Conservation (phyloP, 306 rosid genomes). For the Rosa lucieae region DNA sequence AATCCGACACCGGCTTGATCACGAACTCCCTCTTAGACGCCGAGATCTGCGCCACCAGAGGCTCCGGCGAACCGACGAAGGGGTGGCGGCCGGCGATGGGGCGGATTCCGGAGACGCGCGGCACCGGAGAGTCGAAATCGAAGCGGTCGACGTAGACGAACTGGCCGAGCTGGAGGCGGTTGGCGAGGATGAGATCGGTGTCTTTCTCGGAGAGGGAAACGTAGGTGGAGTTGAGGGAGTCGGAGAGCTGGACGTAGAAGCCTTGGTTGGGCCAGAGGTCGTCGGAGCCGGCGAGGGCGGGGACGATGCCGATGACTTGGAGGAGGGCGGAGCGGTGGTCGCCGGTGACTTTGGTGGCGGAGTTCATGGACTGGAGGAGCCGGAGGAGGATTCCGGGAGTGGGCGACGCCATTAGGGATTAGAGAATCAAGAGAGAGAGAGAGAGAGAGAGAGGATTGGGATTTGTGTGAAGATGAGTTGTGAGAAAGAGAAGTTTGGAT, state of each 20-base stretch:
- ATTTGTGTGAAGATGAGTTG: background rate
- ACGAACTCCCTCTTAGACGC: slow-evolving; percentile 61
- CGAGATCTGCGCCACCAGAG: slow-evolving; percentile 59
- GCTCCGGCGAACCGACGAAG: slow-evolving; percentile 69
- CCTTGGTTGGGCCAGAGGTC: slow-evolving; percentile 91
- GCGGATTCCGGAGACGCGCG: slow-evolving; percentile 63
- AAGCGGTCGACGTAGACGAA: slow-evolving; percentile 82
- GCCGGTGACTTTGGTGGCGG: slow-evolving; percentile 81
- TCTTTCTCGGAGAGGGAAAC: slow-evolving; percentile 78
- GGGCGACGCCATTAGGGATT: slow-evolving; percentile 75
- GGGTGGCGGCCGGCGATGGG: slow-evolving; percentile 82
- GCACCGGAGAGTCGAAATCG: slow-evolving; percentile 70
- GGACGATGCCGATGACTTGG: slow-evolving; percentile 88
- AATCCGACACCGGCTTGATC: slow-evolving; percentile 74
- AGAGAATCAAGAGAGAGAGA: background rate
- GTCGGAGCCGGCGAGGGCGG: slow-evolving; percentile 79
- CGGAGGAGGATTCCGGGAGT: slow-evolving; percentile 80
- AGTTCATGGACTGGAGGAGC: slow-evolving; percentile 81
- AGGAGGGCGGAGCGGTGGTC: slow-evolving; percentile 98
- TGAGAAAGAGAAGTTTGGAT: background rate
- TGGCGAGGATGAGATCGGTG: slow-evolving; percentile 78
- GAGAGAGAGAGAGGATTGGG: background rate
- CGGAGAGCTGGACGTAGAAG: slow-evolving; percentile 89
- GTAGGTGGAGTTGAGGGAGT: slow-evolving; percentile 89
- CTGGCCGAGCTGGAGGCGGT: slow-evolving; percentile 87